Evolutionary conservation across 805 yeast species (phyloP), one percentile per base, ranked within the genome.

Genomic region (Saccharomyces kudriavzevii): DNA sequence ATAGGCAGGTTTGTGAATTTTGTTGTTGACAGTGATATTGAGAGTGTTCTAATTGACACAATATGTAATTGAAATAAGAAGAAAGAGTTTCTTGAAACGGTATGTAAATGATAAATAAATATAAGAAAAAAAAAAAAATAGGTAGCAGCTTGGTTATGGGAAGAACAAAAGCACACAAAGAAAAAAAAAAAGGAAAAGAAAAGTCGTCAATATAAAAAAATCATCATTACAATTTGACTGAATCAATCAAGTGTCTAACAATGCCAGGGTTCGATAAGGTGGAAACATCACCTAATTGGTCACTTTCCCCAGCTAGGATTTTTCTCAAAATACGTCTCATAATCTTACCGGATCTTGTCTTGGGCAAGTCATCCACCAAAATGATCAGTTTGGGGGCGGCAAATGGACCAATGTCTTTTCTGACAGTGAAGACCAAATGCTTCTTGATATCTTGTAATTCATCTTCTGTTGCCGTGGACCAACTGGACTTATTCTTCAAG

Each of bases 261-360:
- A 85, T 79, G 56, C 79, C 82, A 24, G 94, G 92, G 68, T 87
- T 86, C 49, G 90, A 82, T 67, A 86, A 78, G 14, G 94, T 86
- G 40, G 89, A 76, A 57, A 83, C 81, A 73, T 86, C 94, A 58
- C 94, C 94, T 65, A 86, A 76, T 72, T 84, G 89, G 66, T 86
- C 91, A 58, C 85, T 86, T 72, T 86, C 92, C 58, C 82, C 77
- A 49, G 89, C 84, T 49, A 84, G 74, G 56, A 86, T 76, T 75
- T 86, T 86, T 74, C 94, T 81, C 70, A 86, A 77, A 65, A 86
- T 85, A 75, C 94, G 80, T 80, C 94, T 83, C 94, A 86, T 86
- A 62, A 86, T 86, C 75, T 86, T 86, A 66, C 94, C 94, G 4
- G 90, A 84, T 76, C 94, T 82, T 11, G 94, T 86, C 78, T 86